phyloP scores from a whole-genome alignment of 1,284 basidiomycete species.

The Fomitiporia mediterranea region DNA sequence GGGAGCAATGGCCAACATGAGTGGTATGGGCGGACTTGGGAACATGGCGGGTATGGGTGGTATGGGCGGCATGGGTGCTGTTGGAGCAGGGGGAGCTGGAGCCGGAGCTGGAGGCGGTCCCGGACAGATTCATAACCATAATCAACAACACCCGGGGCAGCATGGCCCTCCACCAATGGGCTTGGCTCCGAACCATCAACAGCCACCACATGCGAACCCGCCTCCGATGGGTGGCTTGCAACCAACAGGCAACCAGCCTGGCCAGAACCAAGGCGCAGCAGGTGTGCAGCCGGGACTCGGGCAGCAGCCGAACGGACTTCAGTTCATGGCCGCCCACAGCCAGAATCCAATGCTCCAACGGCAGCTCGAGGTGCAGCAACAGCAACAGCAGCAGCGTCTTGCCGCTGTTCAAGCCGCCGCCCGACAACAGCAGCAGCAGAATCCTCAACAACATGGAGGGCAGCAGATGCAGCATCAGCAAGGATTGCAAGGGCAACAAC shows the following conservation, averaged over 20 bases:
- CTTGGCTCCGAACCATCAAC: conserved; percentile 37
- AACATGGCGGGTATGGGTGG: conserved; percentile 10
- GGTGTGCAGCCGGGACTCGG: conserved; percentile 9
- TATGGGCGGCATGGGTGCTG: conserved; percentile 5
- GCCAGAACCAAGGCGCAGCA: background rate
- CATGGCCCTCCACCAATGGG: conserved; percentile 32
- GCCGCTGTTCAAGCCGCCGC: no score
- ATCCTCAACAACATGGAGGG: conserved; percentile 32
- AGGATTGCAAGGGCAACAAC: conserved; percentile 28
- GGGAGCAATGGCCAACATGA: conserved; percentile 7
- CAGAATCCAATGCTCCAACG: conserved; percentile 13
- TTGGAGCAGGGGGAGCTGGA: background rate
- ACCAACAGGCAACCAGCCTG: background rate
- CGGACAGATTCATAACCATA: background rate
- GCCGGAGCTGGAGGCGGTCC: background rate
- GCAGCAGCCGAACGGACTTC: background rate
- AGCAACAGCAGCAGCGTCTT: conserved; percentile 7
- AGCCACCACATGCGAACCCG: conserved; percentile 26
- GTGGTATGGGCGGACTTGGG: conserved; percentile 10
- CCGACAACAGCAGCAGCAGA: conserved; percentile 31
- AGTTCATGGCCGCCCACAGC: conserved; percentile 20
- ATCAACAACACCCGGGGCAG: conserved; percentile 33
- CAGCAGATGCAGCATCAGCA: conserved; percentile 35
- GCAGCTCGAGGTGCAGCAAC: conserved; percentile 30
- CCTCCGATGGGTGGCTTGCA: conserved; percentile 31